These are phyloP conservation scores for Rubroboletus satanas DNA, from an alignment of 768 basidiomycete genomes.

Conservation along the genomic window DNA sequence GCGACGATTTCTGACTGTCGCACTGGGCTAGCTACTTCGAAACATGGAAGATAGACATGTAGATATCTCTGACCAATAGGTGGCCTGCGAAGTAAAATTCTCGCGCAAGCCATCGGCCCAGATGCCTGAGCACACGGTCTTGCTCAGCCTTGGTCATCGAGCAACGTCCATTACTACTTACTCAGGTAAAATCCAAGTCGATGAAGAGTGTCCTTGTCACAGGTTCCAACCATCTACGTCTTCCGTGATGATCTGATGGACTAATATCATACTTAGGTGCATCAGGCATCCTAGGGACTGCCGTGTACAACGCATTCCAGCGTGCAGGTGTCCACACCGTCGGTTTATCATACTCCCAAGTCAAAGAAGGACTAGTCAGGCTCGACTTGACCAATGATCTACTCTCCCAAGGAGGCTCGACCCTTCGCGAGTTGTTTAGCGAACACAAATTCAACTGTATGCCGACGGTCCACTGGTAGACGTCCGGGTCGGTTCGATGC, in stretches of 20 bases:
- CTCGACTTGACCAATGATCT: slow-evolving; percentile 64
- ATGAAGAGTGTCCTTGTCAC: slow-evolving; percentile 55
- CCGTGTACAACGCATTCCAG: slow-evolving; percentile 67
- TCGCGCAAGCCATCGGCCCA: neutral
- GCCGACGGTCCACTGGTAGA: slow-evolving; percentile 23
- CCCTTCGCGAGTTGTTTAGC: slow-evolving; percentile 48
- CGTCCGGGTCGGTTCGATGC: neutral
- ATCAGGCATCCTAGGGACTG: slow-evolving; percentile 85
- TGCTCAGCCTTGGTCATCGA: neutral
- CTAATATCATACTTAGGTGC: slow-evolving; percentile 53
- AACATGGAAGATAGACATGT: neutral
- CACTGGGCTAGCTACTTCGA: neutral
- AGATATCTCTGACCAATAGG: neutral
- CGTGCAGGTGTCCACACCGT: slow-evolving; percentile 43
- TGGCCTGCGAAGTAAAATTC: neutral
- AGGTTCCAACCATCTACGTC: slow-evolving; percentile 32
- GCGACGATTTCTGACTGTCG: neutral
- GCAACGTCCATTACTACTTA: no score
- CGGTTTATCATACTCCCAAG: slow-evolving; percentile 71
- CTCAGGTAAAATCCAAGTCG: slow-evolving; percentile 3
- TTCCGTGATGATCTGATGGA: slow-evolving; percentile 10
- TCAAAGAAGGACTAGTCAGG: slow-evolving; percentile 46
- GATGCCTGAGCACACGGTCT: neutral
- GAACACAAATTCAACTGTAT: slow-evolving; percentile 67
- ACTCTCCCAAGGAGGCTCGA: slow-evolving; percentile 34